Evolutionary conservation across 2,329 filamentous ascomycete species (phyloP).

Genomic region (Pseudogymnoascus pannorum): DNA sequence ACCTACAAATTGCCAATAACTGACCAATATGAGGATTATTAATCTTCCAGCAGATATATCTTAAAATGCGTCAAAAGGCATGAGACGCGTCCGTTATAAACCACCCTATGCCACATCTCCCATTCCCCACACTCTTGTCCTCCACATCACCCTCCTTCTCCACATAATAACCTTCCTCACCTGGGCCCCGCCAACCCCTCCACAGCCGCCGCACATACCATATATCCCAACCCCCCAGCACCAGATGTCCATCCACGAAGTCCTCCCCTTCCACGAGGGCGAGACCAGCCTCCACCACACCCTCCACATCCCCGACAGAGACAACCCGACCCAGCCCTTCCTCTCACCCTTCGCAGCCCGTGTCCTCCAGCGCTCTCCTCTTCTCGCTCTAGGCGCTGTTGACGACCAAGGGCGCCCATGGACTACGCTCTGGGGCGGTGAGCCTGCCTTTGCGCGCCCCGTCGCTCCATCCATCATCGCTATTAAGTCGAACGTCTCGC

Average conservation of each 20-base stretch:
- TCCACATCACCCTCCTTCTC: too few relatives aligned
- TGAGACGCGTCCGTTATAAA: too few relatives aligned
- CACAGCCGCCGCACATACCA: too few relatives aligned
- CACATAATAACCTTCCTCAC: too few relatives aligned
- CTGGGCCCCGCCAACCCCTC: too few relatives aligned
- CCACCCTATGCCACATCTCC: too few relatives aligned
- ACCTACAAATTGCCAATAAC: too few relatives aligned
- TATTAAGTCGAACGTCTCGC: conserved; percentile 54
- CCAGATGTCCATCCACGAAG: background rate
- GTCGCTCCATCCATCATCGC: conserved; percentile 58
- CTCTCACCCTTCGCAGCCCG: conserved; percentile 54
- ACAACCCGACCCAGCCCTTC: conserved; percentile 61
- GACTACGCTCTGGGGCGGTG: conserved; percentile 73
- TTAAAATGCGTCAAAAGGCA: too few relatives aligned
- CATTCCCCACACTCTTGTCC: too few relatives aligned
- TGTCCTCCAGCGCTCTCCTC: conserved; percentile 54
- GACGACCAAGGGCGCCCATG: conserved; percentile 61
- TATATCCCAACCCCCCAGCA: too few relatives aligned
- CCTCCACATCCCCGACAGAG: conserved; percentile 47
- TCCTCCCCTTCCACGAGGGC: conserved; percentile 43
- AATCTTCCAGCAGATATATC: too few relatives aligned
- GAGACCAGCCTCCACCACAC: conserved; percentile 58
- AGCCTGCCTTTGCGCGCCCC: conserved; percentile 57
- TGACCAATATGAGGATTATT: too few relatives aligned
- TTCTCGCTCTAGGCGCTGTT: conserved; percentile 67